These are phyloP conservation scores for Fraxinus cuspidata DNA, from an alignment of 257 asterid genomes.

Conservation along the genomic window DNA sequence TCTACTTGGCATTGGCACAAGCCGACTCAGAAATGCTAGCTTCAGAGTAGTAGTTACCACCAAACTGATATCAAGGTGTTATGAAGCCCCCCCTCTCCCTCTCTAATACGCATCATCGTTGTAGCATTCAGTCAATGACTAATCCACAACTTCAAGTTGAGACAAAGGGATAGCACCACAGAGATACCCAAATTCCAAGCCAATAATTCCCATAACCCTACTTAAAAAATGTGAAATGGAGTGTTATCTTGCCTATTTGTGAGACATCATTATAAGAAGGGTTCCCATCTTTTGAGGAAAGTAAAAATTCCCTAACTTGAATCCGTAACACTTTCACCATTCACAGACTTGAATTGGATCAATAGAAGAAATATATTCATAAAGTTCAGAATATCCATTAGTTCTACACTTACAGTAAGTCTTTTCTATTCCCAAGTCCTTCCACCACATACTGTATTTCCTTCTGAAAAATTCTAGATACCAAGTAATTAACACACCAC, in stretches of 20 bases:
- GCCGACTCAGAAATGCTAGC: background rate
- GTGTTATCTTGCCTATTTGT: background rate
- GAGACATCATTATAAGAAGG: background rate
- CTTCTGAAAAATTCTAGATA: background rate
- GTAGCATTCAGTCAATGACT: constrained; percentile 4
- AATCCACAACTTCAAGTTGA: constrained; percentile 6
- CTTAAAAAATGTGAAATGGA: background rate
- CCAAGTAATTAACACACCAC: background rate
- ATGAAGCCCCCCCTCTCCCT: background rate
- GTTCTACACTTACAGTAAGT: background rate
- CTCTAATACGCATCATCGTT: constrained; percentile 4
- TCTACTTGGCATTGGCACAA: background rate
- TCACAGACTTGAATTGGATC: constrained; percentile 5
- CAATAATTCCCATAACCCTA: background rate
- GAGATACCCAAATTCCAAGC: background rate
- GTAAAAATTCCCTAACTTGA: background rate
- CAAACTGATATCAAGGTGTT: background rate
- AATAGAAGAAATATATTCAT: background rate
- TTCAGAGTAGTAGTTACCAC: background rate
- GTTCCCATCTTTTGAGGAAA: background rate
- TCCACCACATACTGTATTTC: background rate
- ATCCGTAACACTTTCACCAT: background rate
- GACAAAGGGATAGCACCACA: constrained; percentile 1
- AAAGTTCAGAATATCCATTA: background rate
- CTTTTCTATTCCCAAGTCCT: background rate